A percentile compares a stretch with the other conserved stretches of the same genome.
phyloP scores from a whole-genome alignment of 208 protist genomes.

The Tritrichomonas musculus region DNA sequence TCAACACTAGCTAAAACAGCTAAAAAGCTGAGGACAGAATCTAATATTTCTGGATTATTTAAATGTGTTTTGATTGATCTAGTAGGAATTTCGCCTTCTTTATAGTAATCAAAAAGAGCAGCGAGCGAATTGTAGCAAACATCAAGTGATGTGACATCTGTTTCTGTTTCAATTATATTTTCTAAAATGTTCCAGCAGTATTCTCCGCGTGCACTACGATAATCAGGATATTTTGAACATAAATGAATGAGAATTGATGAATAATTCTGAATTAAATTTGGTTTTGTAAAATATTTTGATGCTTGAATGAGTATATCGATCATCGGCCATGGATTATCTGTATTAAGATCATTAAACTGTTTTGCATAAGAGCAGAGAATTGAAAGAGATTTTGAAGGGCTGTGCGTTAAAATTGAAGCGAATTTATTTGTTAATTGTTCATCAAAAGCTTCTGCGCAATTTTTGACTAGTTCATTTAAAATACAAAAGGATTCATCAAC shows the following conservation, averaged over 20 bases:
- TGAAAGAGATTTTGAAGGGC: neutral
- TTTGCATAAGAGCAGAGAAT: neutral
- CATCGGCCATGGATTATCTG: slow-evolving; percentile 5
- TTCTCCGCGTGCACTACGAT: neutral
- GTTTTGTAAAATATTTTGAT: neutral
- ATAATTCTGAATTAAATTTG: neutral
- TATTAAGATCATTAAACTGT: neutral
- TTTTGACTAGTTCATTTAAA: neutral
- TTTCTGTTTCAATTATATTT: neutral
- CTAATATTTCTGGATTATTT: neutral
- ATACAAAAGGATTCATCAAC: neutral
- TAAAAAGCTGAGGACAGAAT: neutral
- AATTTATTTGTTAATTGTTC: neutral
- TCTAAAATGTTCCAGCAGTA: neutral
- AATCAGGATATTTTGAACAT: neutral
- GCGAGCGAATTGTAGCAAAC: neutral
- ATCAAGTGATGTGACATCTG: neutral
- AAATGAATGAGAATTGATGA: neutral
- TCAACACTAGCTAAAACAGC: neutral
- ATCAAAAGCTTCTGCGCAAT: neutral
- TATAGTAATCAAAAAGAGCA: neutral
- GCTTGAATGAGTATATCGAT: slow-evolving; percentile 16
- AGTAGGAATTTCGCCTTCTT: neutral
- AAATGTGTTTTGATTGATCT: neutral
- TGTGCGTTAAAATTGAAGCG: neutral